phyloP scores from a whole-genome alignment of 495 filamentous ascomycete genomes.

The Elaphomyces granulatus region DNA sequence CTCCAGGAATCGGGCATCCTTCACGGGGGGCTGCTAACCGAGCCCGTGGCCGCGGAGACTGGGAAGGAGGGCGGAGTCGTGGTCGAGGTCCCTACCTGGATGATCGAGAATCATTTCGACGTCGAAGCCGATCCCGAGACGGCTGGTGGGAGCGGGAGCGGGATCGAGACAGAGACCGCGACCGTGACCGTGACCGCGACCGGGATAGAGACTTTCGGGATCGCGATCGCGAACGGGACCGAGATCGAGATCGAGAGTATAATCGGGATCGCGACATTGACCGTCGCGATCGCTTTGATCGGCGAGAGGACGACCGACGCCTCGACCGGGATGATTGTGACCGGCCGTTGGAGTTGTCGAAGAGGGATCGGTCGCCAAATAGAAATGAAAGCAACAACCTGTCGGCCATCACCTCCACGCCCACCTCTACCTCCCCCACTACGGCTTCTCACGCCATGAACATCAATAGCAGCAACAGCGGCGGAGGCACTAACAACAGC shows the following conservation, averaged over 20 bases:
- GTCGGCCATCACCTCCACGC: too few relatives aligned
- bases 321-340: slow-evolving; percentile 40
- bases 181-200: slow-evolving; percentile 30
- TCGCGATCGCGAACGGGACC: slow-evolving; percentile 21
- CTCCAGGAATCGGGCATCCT: slow-evolving; percentile 29
- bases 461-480: too few relatives aligned
- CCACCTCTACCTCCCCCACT: too few relatives aligned
- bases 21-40: slow-evolving; percentile 44
- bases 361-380: slow-evolving; percentile 32
- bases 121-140: slow-evolving; percentile 57
- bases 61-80: slow-evolving; percentile 43
- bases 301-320: slow-evolving; percentile 27
- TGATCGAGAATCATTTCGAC: slow-evolving; percentile 43
- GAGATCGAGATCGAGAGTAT: slow-evolving; percentile 27
- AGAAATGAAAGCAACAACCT: slow-evolving; percentile 31
- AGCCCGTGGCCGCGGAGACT: slow-evolving; percentile 52
- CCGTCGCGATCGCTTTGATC: slow-evolving; percentile 39
- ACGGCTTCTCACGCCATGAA: too few relatives aligned
- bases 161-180: slow-evolving; percentile 22
- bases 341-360: slow-evolving; percentile 42
- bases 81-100: slow-evolving; percentile 40
- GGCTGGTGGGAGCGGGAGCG: slow-evolving; percentile 37
- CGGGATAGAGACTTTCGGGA: slow-evolving; percentile 23
- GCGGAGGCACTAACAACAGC: too few relatives aligned
- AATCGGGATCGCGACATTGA: slow-evolving; percentile 38